These are phyloP conservation scores for Vicia faba DNA, from an alignment of 306 rosid species.

Conservation along the genomic window DNA sequence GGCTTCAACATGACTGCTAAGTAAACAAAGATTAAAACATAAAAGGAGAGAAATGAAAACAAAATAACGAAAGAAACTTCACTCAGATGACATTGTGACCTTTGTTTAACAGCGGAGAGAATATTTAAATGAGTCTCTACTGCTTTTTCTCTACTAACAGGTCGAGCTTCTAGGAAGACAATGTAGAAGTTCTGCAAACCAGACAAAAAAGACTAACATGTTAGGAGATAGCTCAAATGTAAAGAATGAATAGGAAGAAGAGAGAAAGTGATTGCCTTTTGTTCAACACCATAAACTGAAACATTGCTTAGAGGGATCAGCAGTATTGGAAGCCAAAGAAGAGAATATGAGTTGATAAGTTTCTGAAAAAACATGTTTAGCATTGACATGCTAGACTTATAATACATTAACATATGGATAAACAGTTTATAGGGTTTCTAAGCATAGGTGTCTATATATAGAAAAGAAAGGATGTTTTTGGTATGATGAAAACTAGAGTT, in stretches of 20 bases:
- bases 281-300: conserved; percentile 43
- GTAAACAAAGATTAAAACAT: neutral
- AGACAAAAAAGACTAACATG: neutral
- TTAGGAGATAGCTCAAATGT: neutral
- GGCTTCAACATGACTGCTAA: conserved; percentile 59
- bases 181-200: conserved; percentile 68
- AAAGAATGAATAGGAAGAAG: conserved; percentile 13
- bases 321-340: conserved; percentile 38
- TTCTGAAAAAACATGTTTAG: conserved; percentile 31
- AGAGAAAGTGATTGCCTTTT: conserved; percentile 40
- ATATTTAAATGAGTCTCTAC: conserved; percentile 52
- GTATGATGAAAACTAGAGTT: too few relatives aligned
- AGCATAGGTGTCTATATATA: conserved; percentile 36
- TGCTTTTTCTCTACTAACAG: conserved; percentile 39
- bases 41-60: too few relatives aligned
- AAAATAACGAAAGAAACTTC: too few relatives aligned
- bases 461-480: neutral
- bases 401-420: conserved; percentile 12
- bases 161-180: conserved; percentile 54
- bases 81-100: conserved; percentile 1
- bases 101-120: conserved; percentile 66
- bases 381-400: conserved; percentile 22
- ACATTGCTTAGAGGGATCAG: conserved; percentile 38
- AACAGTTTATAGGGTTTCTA: conserved; percentile 20
- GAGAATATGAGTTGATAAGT: conserved; percentile 22